Conservation (phyloP, 2,329 filamentous ascomycete species). For the Volutella citrinella region DNA sequence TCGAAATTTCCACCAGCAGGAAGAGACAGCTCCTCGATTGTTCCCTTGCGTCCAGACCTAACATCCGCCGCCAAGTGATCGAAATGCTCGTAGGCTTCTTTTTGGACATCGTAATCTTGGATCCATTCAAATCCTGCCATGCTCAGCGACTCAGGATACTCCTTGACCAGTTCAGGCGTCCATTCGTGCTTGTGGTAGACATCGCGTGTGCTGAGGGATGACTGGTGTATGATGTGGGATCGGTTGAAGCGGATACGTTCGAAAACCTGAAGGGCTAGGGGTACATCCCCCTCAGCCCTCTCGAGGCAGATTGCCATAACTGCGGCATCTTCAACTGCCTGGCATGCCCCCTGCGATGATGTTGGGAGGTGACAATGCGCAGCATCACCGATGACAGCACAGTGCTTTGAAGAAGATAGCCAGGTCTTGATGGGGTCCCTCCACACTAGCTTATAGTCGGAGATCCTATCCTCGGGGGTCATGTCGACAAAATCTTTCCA, state of each 20-base stretch:
- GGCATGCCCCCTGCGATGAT: slow-evolving; percentile 5
- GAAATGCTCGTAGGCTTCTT: slow-evolving; percentile 4
- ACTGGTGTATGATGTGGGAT: slow-evolving; percentile 6
- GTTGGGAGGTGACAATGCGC: slow-evolving; percentile 8
- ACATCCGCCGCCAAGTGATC: slow-evolving; percentile 4
- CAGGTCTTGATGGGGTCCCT: slow-evolving; percentile 6
- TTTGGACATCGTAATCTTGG: slow-evolving; percentile 2
- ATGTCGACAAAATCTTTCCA: slow-evolving; percentile 1
- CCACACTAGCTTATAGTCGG: slow-evolving; percentile 9
- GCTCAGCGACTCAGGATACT: slow-evolving; percentile 3
- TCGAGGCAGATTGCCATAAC: slow-evolving; percentile 2
- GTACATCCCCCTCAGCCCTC: slow-evolving; percentile 3
- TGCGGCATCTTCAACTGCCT: slow-evolving; percentile 4
- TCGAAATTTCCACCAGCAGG: slow-evolving; percentile 3
- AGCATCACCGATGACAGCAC: slow-evolving; percentile 5
- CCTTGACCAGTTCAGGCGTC: slow-evolving; percentile 5
- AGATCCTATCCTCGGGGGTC: slow-evolving; percentile 2
- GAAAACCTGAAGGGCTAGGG: slow-evolving; percentile 6
- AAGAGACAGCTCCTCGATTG: slow-evolving; percentile 3
- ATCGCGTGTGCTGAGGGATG: slow-evolving; percentile 2
- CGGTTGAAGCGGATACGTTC: slow-evolving; percentile 7
- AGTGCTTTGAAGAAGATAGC: background rate
- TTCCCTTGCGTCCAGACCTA: slow-evolving; percentile 2
- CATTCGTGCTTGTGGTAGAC: slow-evolving; percentile 3
- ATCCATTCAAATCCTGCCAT: slow-evolving; percentile 4